These are phyloP conservation scores for Coemansia sp. DNA, from an alignment of 192 early-diverging fungal species.

Conservation along the genomic window DNA sequence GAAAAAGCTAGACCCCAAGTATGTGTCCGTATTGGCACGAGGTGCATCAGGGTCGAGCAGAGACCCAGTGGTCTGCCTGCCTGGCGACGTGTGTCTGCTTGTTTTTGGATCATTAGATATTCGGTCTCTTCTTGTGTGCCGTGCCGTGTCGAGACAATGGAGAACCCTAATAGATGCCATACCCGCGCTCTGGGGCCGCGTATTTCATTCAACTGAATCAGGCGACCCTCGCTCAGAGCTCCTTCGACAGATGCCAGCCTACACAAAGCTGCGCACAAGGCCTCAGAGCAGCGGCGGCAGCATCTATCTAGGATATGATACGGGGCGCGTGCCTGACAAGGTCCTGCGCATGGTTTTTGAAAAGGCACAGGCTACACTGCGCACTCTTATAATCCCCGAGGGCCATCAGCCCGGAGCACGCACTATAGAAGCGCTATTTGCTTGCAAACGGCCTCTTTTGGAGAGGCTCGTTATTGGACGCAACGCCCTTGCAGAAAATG, in stretches of 20 bases:
- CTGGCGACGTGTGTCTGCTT: constrained; percentile 16
- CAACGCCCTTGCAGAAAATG: no score
- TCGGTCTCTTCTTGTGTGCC: constrained; percentile 17
- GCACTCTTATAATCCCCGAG: constrained; percentile 9
- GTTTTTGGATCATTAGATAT: constrained; percentile 16
- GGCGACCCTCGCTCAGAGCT: background rate
- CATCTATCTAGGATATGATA: no score
- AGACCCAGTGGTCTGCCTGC: constrained; percentile 21
- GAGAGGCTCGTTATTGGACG: constrained; percentile 5
- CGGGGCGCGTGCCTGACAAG: constrained; percentile 17
- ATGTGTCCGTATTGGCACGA: no score
- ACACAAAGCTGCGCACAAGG: constrained; percentile 11
- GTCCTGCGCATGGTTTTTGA: constrained; percentile 19
- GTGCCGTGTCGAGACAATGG: constrained; percentile 30
- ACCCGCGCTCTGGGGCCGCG: constrained; percentile 27
- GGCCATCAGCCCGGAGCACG: background rate
- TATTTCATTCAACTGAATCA: no score
- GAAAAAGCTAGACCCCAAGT: constrained; percentile 19
- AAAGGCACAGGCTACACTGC: constrained; percentile 11
- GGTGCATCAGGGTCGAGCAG: background rate
- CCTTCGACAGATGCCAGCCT: constrained; percentile 22
- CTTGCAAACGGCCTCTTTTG: constrained; percentile 16
- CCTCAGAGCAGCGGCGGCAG: background rate
- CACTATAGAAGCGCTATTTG: constrained; percentile 15
- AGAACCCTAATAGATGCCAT: constrained; percentile 14